Conservation (phyloP, 192 early-diverging fungal genomes). For the Coemansia sp. region DNA sequence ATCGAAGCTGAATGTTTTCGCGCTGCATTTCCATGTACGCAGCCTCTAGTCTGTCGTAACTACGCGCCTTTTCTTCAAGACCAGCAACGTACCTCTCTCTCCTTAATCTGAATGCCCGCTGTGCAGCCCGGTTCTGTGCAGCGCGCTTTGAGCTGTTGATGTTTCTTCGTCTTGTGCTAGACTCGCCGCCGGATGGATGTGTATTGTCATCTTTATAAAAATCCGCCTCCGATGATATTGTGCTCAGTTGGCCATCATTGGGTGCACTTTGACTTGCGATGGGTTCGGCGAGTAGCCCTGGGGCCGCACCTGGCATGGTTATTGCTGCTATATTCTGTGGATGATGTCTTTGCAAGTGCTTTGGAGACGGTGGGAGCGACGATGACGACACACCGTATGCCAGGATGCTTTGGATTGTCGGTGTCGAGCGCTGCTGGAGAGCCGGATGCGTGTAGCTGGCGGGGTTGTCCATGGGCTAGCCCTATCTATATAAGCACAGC, state of each 20-base stretch:
- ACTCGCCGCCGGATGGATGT: constrained; percentile 21
- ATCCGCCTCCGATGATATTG: constrained; percentile 25
- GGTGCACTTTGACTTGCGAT: constrained; percentile 8
- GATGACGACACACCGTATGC: constrained; percentile 9
- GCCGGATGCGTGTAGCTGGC: constrained; percentile 15
- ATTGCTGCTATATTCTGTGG: neutral
- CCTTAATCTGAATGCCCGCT: constrained; percentile 49
- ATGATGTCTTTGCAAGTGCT: neutral
- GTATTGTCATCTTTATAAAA: constrained; percentile 25
- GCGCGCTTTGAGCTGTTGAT: constrained; percentile 55
- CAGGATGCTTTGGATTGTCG: constrained; percentile 30
- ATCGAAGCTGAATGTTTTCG: constrained; percentile 39
- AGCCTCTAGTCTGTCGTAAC: constrained; percentile 41
- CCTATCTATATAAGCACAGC: neutral
- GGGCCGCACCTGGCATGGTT: neutral
- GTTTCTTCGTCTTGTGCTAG: constrained; percentile 30
- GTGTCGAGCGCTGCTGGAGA: constrained; percentile 23
- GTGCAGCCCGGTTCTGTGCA: constrained; percentile 52
- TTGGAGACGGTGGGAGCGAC: neutral
- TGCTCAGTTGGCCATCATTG: constrained; percentile 17
- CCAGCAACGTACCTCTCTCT: constrained; percentile 48
- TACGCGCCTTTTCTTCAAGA: constrained; percentile 51
- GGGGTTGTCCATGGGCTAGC: constrained; percentile 32
- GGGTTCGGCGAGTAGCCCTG: constrained; percentile 11
- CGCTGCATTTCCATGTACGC: constrained; percentile 45